Percentiles rank a stretch among this genome's conserved stretches.
These are phyloP conservation scores for Epichloe gansuensis DNA, from an alignment of 2,329 filamentous ascomycete genomes.

Conservation along the genomic window DNA sequence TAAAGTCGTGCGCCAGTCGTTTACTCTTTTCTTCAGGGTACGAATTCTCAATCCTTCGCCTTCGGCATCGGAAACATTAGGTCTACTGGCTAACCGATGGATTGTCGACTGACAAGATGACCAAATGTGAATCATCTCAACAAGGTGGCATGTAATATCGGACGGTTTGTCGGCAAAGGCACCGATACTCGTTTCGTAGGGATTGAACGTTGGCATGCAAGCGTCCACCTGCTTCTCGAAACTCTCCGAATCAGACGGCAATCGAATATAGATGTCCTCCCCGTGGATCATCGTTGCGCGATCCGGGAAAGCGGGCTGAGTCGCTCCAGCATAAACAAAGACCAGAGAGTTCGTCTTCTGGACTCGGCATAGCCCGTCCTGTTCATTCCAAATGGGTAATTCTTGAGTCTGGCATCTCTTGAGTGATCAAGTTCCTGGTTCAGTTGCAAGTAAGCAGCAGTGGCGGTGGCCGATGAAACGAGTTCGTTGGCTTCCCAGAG, in stretches of 20 bases:
- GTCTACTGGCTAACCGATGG: conserved; percentile 26
- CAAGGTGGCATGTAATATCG: conserved; percentile 45
- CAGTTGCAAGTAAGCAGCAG: conserved; percentile 45
- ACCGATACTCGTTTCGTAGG: conserved; percentile 19
- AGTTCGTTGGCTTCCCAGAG: conserved; percentile 49
- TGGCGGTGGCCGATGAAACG: conserved; percentile 47
- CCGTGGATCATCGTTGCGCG: conserved; percentile 43
- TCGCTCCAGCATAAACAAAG: conserved; percentile 55
- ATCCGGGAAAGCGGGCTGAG: conserved; percentile 46
- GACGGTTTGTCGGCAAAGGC: conserved; percentile 17
- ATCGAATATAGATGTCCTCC: conserved; percentile 52
- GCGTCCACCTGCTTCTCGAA: conserved; percentile 49
- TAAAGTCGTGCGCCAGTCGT: conserved; percentile 45
- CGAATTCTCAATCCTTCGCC: conserved; percentile 25
- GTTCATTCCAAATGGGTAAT: conserved; percentile 44
- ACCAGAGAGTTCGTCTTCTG: conserved; percentile 59
- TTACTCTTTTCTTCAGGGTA: conserved; percentile 36
- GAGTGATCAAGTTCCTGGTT: conserved; percentile 47
- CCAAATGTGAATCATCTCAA: conserved; percentile 53
- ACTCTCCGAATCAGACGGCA: conserved; percentile 47
- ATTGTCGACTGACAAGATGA: conserved; percentile 48
- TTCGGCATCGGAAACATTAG: conserved; percentile 15
- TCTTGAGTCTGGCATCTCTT: conserved; percentile 24
- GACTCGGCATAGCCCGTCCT: conserved; percentile 49
- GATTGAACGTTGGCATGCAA: conserved; percentile 48